Percentiles rank a stretch among this genome's conserved stretches.
Evolutionary conservation across 257 asterid species (phyloP).

Genomic region (Avicennia marina): DNA sequence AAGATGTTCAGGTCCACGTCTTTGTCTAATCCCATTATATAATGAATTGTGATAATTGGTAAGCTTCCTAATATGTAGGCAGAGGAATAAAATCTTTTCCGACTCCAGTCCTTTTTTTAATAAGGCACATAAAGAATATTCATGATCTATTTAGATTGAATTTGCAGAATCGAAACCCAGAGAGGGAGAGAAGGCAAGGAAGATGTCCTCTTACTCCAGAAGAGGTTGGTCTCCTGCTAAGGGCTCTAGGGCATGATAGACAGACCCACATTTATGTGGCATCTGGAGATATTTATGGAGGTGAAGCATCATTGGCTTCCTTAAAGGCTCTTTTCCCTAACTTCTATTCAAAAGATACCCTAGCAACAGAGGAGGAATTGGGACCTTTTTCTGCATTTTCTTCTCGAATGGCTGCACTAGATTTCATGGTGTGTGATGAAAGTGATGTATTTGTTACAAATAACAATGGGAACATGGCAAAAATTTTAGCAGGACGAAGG

Average conservation of each 20-base stretch:
- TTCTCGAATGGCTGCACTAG: conserved; percentile 95
- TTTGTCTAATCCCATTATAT: not conserved
- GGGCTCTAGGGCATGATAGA: conserved; percentile 84
- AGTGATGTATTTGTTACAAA: conserved; percentile 94
- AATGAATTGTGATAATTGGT: not conserved
- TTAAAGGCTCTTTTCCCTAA: conserved; percentile 88
- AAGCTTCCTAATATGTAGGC: not conserved
- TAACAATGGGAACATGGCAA: conserved; percentile 99
- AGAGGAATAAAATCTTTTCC: too few relatives aligned
- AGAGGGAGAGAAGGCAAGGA: conserved; percentile 88
- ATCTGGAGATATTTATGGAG: conserved; percentile 97
- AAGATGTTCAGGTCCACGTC: not conserved
- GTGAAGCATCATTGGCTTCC: conserved; percentile 83
- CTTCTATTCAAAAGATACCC: conserved; percentile 76
- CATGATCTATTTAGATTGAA: conserved; percentile 12
- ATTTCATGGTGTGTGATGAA: conserved; percentile 88
- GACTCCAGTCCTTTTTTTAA: not conserved
- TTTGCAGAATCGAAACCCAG: conserved; percentile 79
- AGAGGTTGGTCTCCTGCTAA: conserved; percentile 91
- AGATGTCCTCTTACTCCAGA: conserved; percentile 95
- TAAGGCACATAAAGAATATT: too few relatives aligned
- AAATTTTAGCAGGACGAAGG: conserved; percentile 95
- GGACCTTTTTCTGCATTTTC: conserved; percentile 70
- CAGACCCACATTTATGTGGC: conserved; percentile 88
- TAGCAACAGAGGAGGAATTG: conserved; percentile 65